A percentile compares a stretch with the other conserved stretches of the same genome.
phyloP scores from a whole-genome alignment of 1,284 basidiomycete species.

The Boletellus dicymbophilus region DNA sequence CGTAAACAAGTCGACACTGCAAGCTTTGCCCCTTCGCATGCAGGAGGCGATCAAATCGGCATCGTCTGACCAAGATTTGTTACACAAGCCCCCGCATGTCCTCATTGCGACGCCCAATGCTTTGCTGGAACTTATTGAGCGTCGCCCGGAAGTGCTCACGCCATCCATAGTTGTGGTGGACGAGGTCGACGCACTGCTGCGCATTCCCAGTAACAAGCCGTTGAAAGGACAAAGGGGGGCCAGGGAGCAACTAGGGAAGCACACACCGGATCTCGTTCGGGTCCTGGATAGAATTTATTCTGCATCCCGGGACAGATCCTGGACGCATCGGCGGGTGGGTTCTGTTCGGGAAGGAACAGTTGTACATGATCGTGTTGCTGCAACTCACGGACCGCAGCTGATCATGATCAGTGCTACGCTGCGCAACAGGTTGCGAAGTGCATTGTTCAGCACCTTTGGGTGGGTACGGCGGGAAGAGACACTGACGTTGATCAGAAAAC shows the following conservation, averaged over 20 bases:
- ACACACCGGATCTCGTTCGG: slow-evolving; percentile 58
- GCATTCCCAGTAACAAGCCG: slow-evolving; percentile 42
- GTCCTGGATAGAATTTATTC: slow-evolving; percentile 59
- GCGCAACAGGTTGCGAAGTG: slow-evolving; percentile 52
- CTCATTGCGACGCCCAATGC: slow-evolving; percentile 74
- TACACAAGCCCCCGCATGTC: slow-evolving; percentile 56
- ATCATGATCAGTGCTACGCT: slow-evolving; percentile 73
- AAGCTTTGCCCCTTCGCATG: slow-evolving; percentile 28
- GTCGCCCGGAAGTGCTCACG: slow-evolving; percentile 39
- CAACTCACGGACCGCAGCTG: slow-evolving; percentile 50
- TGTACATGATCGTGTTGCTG: slow-evolving; percentile 14
- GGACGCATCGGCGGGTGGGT: not conserved
- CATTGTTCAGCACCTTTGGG: slow-evolving; percentile 49
- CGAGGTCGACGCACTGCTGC: slow-evolving; percentile 72
- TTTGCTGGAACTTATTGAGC: slow-evolving; percentile 53
- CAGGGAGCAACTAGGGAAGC: slow-evolving; percentile 44
- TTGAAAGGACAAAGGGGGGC: slow-evolving; percentile 29
- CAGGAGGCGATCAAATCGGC: slow-evolving; percentile 35
- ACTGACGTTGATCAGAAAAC: slow-evolving; percentile 44
- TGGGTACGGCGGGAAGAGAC: slow-evolving; percentile 53
- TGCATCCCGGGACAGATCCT: slow-evolving; percentile 2
- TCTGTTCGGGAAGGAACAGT: slow-evolving; percentile 2
- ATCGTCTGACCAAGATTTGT: slow-evolving; percentile 42
- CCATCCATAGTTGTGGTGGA: slow-evolving; percentile 68
- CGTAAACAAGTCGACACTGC: slow-evolving; percentile 31